A percentile compares a stretch with the other conserved stretches of the same genome.
Conservation (phyloP, 345 rosid genomes). For the Syzygium grande region DNA sequence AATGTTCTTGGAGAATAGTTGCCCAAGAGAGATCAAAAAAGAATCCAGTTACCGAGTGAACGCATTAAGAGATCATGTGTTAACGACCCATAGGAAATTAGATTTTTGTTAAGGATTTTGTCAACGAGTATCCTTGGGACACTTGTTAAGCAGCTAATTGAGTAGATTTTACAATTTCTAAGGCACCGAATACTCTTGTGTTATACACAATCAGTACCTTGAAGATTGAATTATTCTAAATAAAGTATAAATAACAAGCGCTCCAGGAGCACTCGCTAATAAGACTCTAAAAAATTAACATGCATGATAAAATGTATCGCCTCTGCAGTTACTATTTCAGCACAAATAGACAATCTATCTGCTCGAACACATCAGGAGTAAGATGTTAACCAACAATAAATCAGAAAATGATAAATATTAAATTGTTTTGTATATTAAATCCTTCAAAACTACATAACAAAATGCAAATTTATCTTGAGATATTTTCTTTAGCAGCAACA, state of each 20-base stretch:
- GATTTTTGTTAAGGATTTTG: neutral
- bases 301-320: neutral
- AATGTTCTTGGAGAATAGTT: neutral
- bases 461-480: neutral
- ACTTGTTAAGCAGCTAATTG: neutral
- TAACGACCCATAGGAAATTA: neutral
- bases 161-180: neutral
- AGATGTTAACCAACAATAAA: neutral
- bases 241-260: neutral
- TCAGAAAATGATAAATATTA: neutral
- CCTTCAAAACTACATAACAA: neutral
- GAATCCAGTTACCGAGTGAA: neutral
- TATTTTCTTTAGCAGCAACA: neutral
- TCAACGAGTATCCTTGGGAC: accelerated
- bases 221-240: neutral
- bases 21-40: neutral
- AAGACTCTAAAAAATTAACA: neutral
- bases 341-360: neutral
- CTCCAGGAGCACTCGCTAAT: neutral
- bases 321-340: neutral
- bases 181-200: neutral
- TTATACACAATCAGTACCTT: neutral
- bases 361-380: neutral
- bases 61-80: neutral
- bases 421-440: neutral